Evolutionary conservation across 176 grass and related monocot species (phyloP).

Genomic region (Carex kokanica): DNA sequence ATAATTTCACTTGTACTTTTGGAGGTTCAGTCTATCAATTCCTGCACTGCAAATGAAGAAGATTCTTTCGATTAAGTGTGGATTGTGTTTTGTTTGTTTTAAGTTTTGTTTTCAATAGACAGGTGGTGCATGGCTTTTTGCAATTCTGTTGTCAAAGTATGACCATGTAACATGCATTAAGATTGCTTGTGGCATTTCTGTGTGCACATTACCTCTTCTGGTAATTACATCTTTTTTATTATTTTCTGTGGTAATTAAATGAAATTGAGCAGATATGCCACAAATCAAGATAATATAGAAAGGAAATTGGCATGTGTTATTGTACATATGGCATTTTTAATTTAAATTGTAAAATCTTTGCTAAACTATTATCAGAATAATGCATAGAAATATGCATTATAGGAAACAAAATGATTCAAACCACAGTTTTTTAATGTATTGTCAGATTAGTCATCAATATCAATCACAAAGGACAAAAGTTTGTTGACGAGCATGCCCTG

Average conservation of each 20-base stretch:
- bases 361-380: too few relatives aligned
- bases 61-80: neutral
- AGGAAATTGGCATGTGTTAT: too few relatives aligned
- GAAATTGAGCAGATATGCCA: too few relatives aligned
- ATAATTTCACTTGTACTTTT: too few relatives aligned
- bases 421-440: neutral
- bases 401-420: neutral
- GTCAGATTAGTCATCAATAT: neutral
- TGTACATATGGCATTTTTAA: too few relatives aligned
- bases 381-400: too few relatives aligned
- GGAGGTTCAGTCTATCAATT: too few relatives aligned
- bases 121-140: constrained; percentile 49
- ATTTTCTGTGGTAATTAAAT: neutral
- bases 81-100: neutral
- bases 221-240: neutral
- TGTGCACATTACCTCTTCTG: constrained; percentile 37
- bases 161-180: constrained; percentile 46
- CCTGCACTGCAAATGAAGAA: too few relatives aligned
- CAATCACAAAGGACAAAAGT: neutral
- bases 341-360: too few relatives aligned
- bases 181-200: constrained; percentile 39
- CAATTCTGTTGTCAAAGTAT: constrained; percentile 41
- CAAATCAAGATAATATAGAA: too few relatives aligned
- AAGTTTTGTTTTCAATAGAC: constrained; percentile 13
- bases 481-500: neutral